Evolutionary conservation across 176 grass and related monocot species (phyloP).

Genomic region (Lolium multiflorum): DNA sequence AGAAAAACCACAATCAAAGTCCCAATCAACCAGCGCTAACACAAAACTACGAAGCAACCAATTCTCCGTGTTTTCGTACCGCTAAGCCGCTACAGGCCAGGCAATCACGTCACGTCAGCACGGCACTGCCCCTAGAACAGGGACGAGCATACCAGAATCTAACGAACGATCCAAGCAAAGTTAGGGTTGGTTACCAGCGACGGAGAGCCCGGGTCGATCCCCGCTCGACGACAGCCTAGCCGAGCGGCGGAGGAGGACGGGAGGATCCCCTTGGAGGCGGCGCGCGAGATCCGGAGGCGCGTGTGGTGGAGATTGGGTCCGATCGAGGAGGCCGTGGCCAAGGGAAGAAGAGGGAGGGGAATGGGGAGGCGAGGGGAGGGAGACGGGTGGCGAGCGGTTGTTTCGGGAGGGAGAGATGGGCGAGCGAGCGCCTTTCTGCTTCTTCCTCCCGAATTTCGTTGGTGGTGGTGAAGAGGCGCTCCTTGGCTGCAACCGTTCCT

Average conservation of each 20-base stretch:
- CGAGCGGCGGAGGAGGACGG: neutral
- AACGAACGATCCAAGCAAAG: neutral
- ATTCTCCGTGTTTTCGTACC: neutral
- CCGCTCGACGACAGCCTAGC: neutral
- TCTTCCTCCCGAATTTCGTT: neutral
- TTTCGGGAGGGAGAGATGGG: slow-evolving; percentile 8
- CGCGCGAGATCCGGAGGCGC: neutral
- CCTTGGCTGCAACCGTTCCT: neutral
- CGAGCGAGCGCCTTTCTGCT: neutral
- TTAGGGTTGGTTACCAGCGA: neutral
- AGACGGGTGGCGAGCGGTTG: slow-evolving; percentile 6
- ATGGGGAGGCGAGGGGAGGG: neutral
- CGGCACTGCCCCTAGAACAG: neutral
- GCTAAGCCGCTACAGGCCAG: neutral
- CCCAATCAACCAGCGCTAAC: neutral
- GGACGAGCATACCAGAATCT: neutral
- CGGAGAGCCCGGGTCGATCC: neutral
- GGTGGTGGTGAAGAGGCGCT: neutral
- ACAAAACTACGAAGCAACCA: neutral
- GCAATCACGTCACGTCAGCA: too few relatives aligned
- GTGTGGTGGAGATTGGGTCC: neutral
- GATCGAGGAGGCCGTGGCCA: neutral
- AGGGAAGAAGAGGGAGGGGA: neutral
- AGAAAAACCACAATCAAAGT: neutral
- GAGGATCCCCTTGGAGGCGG: neutral